Conservation (phyloP, 2,329 filamentous ascomycete genomes). For the Proliferodiscus dingleyae region DNA sequence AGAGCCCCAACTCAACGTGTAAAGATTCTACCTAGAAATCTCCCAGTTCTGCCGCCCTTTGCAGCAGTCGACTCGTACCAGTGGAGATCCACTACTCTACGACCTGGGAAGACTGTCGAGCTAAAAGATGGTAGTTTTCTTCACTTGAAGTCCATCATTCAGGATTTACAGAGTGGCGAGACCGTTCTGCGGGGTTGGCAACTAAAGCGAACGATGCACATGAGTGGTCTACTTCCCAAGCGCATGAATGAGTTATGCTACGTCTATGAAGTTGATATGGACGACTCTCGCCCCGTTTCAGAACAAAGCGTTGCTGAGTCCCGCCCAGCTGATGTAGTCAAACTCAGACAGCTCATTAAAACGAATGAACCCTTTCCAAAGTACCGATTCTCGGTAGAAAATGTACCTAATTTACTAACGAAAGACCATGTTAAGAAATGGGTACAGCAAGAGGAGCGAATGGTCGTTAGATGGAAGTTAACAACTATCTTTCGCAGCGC, state of each 20-base stretch:
- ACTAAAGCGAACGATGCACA: slow-evolving; percentile 32
- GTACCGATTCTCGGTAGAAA: slow-evolving; percentile 27
- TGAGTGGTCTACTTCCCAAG: slow-evolving; percentile 33
- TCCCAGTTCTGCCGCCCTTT: slow-evolving; percentile 19
- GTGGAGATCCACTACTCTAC: neutral
- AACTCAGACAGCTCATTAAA: slow-evolving; percentile 40
- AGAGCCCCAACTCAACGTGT: neutral
- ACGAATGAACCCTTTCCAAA: slow-evolving; percentile 52
- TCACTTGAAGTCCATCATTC: slow-evolving; percentile 35
- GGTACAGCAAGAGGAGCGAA: slow-evolving; percentile 29
- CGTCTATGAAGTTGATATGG: slow-evolving; percentile 32
- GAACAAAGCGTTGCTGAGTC: slow-evolving; percentile 42
- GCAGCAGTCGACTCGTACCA: slow-evolving; percentile 32
- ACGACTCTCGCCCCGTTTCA: slow-evolving; percentile 31
- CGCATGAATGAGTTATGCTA: slow-evolving; percentile 42
- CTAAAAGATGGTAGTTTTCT: slow-evolving; percentile 32
- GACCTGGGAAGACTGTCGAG: slow-evolving; percentile 19
- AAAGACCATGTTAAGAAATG: slow-evolving; percentile 13
- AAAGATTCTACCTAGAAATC: slow-evolving; percentile 16
- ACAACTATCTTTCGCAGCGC: slow-evolving; percentile 10
- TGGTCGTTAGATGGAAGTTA: slow-evolving; percentile 51
- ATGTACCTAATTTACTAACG: neutral
- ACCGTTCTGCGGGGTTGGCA: slow-evolving; percentile 38
- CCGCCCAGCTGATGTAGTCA: slow-evolving; percentile 33
- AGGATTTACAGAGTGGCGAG: slow-evolving; percentile 17